A percentile compares a stretch with the other conserved stretches of the same genome.
Conservation (phyloP, 2,329 filamentous ascomycete species). For the Trichoderma pleuroti region DNA sequence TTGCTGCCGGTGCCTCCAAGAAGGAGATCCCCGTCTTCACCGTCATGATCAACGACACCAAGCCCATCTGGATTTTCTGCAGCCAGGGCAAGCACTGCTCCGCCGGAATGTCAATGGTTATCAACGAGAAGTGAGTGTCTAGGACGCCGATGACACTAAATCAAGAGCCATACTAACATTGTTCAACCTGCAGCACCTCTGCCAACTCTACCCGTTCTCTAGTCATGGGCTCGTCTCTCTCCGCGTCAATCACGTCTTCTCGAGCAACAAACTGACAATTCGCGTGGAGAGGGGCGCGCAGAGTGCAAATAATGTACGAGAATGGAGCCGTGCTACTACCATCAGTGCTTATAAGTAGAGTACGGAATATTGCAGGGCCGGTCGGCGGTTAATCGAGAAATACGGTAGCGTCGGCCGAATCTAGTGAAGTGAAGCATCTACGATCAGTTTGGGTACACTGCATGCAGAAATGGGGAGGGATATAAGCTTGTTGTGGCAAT, state of each 20-base stretch:
- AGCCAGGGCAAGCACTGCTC: constrained; percentile 72
- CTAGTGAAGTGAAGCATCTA: background rate
- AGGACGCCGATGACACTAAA: constrained; percentile 2
- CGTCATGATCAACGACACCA: constrained; percentile 63
- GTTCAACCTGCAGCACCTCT: constrained; percentile 36
- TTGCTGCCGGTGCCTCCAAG: constrained; percentile 47
- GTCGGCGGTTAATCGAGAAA: background rate
- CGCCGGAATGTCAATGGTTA: constrained; percentile 69
- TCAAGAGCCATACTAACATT: background rate
- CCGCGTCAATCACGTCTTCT: background rate
- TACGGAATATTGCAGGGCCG: background rate
- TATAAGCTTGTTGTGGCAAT: background rate
- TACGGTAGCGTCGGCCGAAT: background rate
- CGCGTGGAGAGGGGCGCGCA: background rate
- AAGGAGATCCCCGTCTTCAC: constrained; percentile 65
- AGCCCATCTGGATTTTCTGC: constrained; percentile 77
- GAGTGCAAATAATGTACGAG: background rate
- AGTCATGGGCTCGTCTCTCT: background rate
- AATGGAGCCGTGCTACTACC: background rate
- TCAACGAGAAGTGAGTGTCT: constrained; percentile 65
- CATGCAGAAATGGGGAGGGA: background rate
- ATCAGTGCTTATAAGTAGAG: background rate
- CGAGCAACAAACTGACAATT: background rate
- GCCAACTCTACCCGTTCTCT: constrained; percentile 53
- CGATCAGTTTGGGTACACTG: background rate